Conservation (phyloP, 129 eudicot genomes). For the Artemisia tridentata region DNA sequence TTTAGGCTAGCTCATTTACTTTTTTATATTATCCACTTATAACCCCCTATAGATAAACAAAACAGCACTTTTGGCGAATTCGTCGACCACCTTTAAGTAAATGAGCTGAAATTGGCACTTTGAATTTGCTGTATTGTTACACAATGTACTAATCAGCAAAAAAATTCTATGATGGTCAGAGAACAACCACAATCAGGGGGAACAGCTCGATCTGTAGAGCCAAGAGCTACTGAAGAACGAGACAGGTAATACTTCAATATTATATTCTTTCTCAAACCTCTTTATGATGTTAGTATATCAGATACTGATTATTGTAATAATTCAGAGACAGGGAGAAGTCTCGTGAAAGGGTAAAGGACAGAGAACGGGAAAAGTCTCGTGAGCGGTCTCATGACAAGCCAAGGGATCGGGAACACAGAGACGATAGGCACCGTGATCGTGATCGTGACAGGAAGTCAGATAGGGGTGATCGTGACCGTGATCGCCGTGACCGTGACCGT, state of each 20-base stretch:
- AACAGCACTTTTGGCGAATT: too few relatives aligned
- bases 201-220: slow-evolving; percentile 75
- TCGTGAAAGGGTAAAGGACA: slow-evolving; percentile 72
- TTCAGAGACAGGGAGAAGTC: slow-evolving; percentile 86
- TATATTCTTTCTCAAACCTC: background rate
- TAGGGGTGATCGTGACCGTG: slow-evolving; percentile 50
- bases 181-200: slow-evolving; percentile 75
- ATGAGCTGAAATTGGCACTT: too few relatives aligned
- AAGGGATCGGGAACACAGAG: slow-evolving; percentile 76
- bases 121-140: too few relatives aligned
- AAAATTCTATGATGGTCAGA: slow-evolving; percentile 20
- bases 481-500: slow-evolving; percentile 44
- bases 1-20: too few relatives aligned
- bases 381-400: slow-evolving; percentile 81
- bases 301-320: slow-evolving; percentile 3
- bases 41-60: too few relatives aligned
- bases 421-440: slow-evolving; percentile 73
- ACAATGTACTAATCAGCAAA: background rate
- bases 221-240: slow-evolving; percentile 75
- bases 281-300: too few relatives aligned
- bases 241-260: slow-evolving; percentile 42
- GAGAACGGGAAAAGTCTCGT: slow-evolving; percentile 66
- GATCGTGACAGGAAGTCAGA: slow-evolving; percentile 83
- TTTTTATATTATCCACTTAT: too few relatives aligned
- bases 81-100: too few relatives aligned